Conservation (phyloP, 2,329 filamentous ascomycete species). For the Paramyrothecium roridum region DNA sequence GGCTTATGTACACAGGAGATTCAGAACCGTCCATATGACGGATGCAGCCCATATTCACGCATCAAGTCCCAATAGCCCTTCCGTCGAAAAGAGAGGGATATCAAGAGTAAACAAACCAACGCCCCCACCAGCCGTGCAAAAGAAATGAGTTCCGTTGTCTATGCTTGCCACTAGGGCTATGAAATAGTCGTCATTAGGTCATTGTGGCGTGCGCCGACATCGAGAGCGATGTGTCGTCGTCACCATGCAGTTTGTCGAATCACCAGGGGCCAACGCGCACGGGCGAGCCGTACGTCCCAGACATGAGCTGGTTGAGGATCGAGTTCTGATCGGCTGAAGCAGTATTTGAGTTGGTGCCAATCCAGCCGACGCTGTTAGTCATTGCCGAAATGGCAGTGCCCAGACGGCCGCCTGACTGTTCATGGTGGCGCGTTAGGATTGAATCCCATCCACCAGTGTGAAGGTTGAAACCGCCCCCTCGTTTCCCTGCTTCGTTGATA, state of each 20-base stretch:
- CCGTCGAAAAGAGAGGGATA: conserved; percentile 22
- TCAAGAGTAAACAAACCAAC: conserved; percentile 27
- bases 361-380: conserved; percentile 73
- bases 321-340: conserved; percentile 45
- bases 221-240: conserved; percentile 17
- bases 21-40: background rate
- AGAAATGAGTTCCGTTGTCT: conserved; percentile 27
- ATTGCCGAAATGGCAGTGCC: conserved; percentile 77
- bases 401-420: conserved; percentile 79
- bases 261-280: conserved; percentile 64
- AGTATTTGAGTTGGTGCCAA: conserved; percentile 43
- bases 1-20: background rate
- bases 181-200: conserved; percentile 27
- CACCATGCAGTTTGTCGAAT: conserved; percentile 14
- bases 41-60: background rate
- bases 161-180: conserved; percentile 31
- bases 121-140: conserved; percentile 25
- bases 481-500: conserved; percentile 85
- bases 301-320: conserved; percentile 60
- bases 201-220: conserved; percentile 27
- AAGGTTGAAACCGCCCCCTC: conserved; percentile 83
- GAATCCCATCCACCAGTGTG: conserved; percentile 93
- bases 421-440: conserved; percentile 81
- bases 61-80: background rate
- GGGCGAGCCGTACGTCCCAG: conserved; percentile 56